Percentiles rank a stretch among this genome's conserved stretches.
Evolutionary conservation across 768 basidiomycete species (phyloP).

Genomic region (Phylloporus arenicola): DNA sequence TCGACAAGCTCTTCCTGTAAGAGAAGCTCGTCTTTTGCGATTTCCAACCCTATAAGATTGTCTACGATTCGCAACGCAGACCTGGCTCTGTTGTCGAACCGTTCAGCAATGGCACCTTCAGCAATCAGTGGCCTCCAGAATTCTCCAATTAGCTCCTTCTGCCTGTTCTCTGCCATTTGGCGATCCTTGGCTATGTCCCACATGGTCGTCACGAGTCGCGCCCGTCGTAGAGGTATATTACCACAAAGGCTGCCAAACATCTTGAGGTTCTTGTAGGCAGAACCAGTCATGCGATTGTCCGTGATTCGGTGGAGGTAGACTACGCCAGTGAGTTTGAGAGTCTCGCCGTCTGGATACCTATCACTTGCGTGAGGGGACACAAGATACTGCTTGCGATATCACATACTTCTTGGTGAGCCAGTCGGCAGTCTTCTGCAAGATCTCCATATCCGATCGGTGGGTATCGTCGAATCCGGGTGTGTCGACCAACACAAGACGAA

Average conservation of each 20-base stretch:
- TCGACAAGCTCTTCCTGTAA: conserved; percentile 14
- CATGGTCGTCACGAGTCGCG: conserved; percentile 33
- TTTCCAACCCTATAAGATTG: background rate
- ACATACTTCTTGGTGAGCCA: background rate
- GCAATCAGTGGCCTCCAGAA: conserved; percentile 15
- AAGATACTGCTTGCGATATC: background rate
- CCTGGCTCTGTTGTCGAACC: conserved; percentile 1
- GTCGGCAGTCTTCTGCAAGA: background rate
- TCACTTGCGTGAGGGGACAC: too few species aligned
- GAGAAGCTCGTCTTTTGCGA: background rate
- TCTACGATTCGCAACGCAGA: background rate
- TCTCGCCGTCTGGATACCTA: conserved; percentile 3
- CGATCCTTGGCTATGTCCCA: conserved; percentile 24
- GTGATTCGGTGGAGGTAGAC: conserved; percentile 30
- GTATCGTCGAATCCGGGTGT: background rate
- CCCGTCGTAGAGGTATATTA: conserved; percentile 6
- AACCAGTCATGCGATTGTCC: conserved; percentile 32
- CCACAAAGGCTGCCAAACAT: conserved; percentile 33
- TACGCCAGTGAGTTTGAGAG: conserved; percentile 7
- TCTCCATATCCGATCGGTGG: background rate
- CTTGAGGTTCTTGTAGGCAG: conserved; percentile 25
- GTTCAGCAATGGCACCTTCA: background rate
- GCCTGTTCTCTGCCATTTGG: background rate
- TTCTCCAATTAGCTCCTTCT: background rate
- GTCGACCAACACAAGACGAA: background rate